Evolutionary conservation across 1,284 basidiomycete genomes (phyloP).

Genomic region (Mycena sp.): DNA sequence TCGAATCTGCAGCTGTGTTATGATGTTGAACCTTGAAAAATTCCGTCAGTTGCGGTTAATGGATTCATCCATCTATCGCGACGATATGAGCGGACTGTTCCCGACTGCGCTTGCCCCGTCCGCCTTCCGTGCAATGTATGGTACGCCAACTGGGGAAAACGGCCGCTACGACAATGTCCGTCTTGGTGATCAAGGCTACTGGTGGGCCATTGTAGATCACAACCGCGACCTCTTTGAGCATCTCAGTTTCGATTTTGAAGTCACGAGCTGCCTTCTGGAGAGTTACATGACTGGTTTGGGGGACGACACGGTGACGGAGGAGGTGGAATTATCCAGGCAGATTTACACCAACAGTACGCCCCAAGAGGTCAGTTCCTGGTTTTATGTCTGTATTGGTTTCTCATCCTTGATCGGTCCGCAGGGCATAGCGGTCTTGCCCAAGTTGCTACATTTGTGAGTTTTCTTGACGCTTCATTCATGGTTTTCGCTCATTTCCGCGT

Average conservation of each 20-base stretch:
- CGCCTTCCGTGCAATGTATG: conserved; percentile 57
- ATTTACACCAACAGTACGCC: conserved; percentile 51
- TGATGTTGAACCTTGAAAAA: conserved; percentile 59
- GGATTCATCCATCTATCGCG: conserved; percentile 56
- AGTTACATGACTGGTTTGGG: conserved; percentile 57
- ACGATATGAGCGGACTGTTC: conserved; percentile 42
- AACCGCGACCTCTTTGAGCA: conserved; percentile 54
- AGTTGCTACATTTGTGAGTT: conserved; percentile 60
- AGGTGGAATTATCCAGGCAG: conserved; percentile 50
- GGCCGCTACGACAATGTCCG: conserved; percentile 56
- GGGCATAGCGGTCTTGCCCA: conserved; percentile 54
- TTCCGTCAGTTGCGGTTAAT: conserved; percentile 57
- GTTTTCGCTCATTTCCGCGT: conserved; percentile 8
- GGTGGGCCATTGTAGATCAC: conserved; percentile 61
- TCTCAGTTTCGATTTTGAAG: conserved; percentile 58
- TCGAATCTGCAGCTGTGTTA: conserved; percentile 62
- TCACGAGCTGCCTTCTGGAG: conserved; percentile 59
- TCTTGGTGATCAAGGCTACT: conserved; percentile 62
- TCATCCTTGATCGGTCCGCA: conserved; percentile 25
- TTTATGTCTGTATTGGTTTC: neutral
- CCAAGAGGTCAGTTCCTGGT: conserved; percentile 45
- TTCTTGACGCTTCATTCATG: conserved; percentile 14
- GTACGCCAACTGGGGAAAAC: conserved; percentile 48
- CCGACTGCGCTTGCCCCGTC: conserved; percentile 51
- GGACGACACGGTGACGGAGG: conserved; percentile 47